Conservation (phyloP, 2,329 filamentous ascomycete species). For the Dactylellina sp. region DNA sequence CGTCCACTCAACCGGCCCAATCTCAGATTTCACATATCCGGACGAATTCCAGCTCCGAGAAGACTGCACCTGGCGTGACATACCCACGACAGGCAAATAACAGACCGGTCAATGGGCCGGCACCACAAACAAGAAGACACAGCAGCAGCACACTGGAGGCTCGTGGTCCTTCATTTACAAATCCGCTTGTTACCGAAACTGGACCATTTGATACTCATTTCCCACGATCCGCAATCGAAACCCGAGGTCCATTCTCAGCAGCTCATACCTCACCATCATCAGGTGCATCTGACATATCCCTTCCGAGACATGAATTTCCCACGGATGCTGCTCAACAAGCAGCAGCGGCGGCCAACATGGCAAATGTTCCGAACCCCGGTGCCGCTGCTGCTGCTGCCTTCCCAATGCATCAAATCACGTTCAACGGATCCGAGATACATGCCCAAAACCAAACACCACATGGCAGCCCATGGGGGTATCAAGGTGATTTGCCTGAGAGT, state of each 20-base stretch:
- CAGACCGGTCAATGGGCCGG: conserved; percentile 11
- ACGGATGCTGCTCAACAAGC: conserved; percentile 32
- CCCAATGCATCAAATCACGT: conserved; percentile 51
- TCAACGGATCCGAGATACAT: conserved; percentile 40
- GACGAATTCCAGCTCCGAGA: conserved; percentile 49
- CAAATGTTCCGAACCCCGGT: not conserved
- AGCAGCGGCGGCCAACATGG: conserved; percentile 11
- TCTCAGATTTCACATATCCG: conserved; percentile 63
- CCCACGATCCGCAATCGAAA: conserved; percentile 54
- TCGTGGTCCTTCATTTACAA: conserved; percentile 56
- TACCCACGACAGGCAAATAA: conserved; percentile 33
- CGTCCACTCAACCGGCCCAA: conserved; percentile 63
- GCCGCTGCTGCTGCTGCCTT: conserved; percentile 37
- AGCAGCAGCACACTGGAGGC: conserved; percentile 48
- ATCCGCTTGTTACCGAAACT: conserved; percentile 36
- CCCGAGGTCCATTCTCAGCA: conserved; percentile 54
- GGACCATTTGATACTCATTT: conserved; percentile 44
- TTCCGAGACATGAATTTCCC: conserved; percentile 53
- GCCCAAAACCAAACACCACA: conserved; percentile 38
- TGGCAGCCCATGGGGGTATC: conserved; percentile 46
- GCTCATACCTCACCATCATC: conserved; percentile 49
- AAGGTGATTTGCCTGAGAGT: conserved; percentile 45
- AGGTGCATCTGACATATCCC: conserved; percentile 50
- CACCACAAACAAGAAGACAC: conserved; percentile 29
- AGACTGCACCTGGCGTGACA: conserved; percentile 12